Conservation (phyloP, 1,284 basidiomycete species). For the Heterobasidion irregulare region DNA sequence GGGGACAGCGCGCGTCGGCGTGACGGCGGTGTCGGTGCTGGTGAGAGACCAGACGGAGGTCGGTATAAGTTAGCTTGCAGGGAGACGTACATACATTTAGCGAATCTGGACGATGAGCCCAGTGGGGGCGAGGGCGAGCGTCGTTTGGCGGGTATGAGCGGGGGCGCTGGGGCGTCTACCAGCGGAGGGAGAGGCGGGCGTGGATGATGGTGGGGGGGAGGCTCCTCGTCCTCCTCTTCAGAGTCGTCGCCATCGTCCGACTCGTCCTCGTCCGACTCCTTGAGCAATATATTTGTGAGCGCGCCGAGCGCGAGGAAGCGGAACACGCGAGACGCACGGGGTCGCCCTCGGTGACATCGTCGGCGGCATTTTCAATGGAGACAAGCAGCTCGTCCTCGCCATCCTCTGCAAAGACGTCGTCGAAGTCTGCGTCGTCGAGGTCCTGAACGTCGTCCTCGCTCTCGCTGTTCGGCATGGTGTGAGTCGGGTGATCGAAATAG, state of each 20-base stretch:
- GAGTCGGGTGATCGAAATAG: conserved; percentile 3
- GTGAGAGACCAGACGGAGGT: not conserved
- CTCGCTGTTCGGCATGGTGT: conserved; percentile 47
- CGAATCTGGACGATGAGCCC: not conserved
- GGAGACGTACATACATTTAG: not conserved
- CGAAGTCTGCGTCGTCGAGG: conserved; percentile 40
- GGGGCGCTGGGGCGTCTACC: not conserved
- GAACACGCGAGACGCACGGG: conserved; percentile 11
- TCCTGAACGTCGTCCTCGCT: conserved; percentile 59
- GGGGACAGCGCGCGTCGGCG: conserved; percentile 55
- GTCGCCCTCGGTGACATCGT: conserved; percentile 31
- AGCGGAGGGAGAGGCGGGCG: conserved; percentile 1
- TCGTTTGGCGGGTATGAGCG: conserved; percentile 5
- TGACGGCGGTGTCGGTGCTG: conserved; percentile 10
- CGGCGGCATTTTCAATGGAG: conserved; percentile 48
- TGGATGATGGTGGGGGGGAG: conserved; percentile 6
- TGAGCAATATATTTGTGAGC: conserved; percentile 33
- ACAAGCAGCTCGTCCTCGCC: conserved; percentile 49
- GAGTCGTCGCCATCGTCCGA: conserved; percentile 47
- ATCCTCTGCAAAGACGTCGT: conserved; percentile 40
- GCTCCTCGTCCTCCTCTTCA: conserved; percentile 29
- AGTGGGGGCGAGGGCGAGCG: not conserved
- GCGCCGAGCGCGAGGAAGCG: not conserved
- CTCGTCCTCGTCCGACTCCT: conserved; percentile 53
- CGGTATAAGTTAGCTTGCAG: not conserved